A percentile compares a stretch with the other conserved stretches of the same genome.
These are phyloP conservation scores for Hyaloscypha variabilis DNA, from an alignment of 495 filamentous ascomycete genomes.

Conservation along the genomic window DNA sequence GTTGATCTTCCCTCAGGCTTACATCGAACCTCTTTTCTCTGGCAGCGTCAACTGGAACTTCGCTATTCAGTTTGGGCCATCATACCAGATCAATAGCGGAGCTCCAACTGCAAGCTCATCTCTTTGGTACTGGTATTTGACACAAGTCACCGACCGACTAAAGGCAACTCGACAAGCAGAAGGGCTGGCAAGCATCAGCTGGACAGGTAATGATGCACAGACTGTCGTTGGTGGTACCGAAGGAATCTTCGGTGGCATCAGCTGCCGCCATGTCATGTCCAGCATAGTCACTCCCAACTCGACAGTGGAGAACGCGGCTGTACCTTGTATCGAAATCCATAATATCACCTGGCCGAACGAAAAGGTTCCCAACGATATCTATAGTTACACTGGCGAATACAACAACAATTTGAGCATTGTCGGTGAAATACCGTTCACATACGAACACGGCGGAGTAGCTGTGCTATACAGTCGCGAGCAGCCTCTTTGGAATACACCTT, in stretches of 20 bases:
- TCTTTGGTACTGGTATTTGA: background rate
- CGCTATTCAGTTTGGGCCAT: background rate
- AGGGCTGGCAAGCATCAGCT: background rate
- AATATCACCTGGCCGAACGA: constrained; percentile 19
- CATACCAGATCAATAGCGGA: background rate
- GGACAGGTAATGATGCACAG: background rate
- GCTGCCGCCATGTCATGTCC: constrained; percentile 27
- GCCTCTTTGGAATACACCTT: background rate
- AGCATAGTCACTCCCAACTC: constrained; percentile 11
- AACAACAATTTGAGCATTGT: background rate
- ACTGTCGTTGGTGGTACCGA: constrained; percentile 13
- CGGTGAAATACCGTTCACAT: background rate
- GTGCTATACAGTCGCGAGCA: background rate
- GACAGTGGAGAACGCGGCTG: constrained; percentile 10
- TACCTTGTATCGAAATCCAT: constrained; percentile 27
- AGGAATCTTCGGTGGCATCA: constrained; percentile 6
- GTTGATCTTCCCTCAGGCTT: constrained; percentile 15
- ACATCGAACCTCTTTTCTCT: constrained; percentile 26
- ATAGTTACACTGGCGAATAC: background rate
- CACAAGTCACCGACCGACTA: background rate
- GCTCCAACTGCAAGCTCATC: background rate
- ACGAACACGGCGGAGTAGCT: background rate
- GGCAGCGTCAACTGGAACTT: constrained; percentile 26
- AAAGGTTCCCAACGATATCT: background rate
- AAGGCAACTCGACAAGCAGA: background rate